Evolutionary conservation across 2,329 filamentous ascomycete species (phyloP), one percentile per base, ranked within the genome.

Genomic region (Phaeophleospora eucalypticola): DNA sequence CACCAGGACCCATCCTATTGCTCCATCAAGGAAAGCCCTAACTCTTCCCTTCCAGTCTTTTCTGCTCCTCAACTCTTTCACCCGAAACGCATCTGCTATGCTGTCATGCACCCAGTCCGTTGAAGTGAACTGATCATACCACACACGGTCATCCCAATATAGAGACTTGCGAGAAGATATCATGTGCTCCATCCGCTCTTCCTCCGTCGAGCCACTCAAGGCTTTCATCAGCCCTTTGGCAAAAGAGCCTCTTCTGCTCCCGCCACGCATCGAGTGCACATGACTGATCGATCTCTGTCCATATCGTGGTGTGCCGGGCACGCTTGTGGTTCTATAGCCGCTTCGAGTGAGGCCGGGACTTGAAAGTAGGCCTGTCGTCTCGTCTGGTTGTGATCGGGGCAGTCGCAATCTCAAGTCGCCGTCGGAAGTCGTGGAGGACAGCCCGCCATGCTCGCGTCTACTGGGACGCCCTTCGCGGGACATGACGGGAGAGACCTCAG

Each of bases 51-150:
- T 83, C 51, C 95, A 78, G 69, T 91, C 93, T 65, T 86, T 94
- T 40, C 89, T 79, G 59, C 79, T 83, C 41, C 89, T 82, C 33
- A 98, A 76, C 43, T 83, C 83, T 66, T 94, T 93, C 41, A 94
- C 82, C 19, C 93, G 86, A 60, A 89, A 88, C 8, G 90, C 89
- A 69, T 97, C 93, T 61, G 89, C 88, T 58, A 98, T 96, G 66
- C 86, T 90, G 68, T 98, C 93, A 65, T 95, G 91, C 1, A 98
- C 90, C 93, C 93, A 98, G 67, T 98, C 91, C 45, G 89, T 96
- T 4, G 88, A 95, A 4, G 89, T 95, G 63, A 95, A 95, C 69
- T 98, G 93, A 72, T 98, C 93, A 70, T 97, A 97, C 93, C 93
- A 97, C 8, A 94, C 86, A 50, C 93, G 83, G 58, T 97, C 89